Evolutionary conservation across 179 eudicot genomes (phyloP), one percentile per base, ranked within the genome.

Genomic region (Beta macrorhiza): DNA sequence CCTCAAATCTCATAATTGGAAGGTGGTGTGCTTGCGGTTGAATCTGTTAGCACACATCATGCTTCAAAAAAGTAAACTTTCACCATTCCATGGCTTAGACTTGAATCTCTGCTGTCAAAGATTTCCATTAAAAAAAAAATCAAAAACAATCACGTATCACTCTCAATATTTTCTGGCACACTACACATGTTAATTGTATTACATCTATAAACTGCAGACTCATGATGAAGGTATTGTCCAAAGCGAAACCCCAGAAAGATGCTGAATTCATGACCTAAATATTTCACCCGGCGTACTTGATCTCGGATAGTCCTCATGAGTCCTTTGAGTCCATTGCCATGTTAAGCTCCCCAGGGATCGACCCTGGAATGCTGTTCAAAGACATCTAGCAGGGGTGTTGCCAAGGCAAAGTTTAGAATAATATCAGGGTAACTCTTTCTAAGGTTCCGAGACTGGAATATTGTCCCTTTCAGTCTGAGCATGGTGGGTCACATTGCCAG

Each of bases 401-500:
- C 25, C 5, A 45, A 14, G 20, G 74, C 13, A 45, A 44, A 69
- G 74, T 69, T 42, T 69, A 10, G 29, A 69, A 45, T 17, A 19
- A 25, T 44, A 17, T 69, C 53, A 69, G 74, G 10, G 8, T 19
- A 16, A 16, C 25, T 4, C 53, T 25, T 25, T 25, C 25, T 69
- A 19, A 15, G 22, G 3, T 42, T 19, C 25, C 74, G 45, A 69
- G 29, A 22, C 17, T 47, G 53, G 74, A 69, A 69, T 45, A 69
- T 17, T 45, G 51, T 37, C 51, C 51, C 72, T 67, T 13, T 17
- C 25, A 22, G 72, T 68, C 51, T 68, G 2, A 7, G 14, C 25
- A 45, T 9, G 22, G 52, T 44, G 74, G 25, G 74, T 45, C 74
- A 69, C 55, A 69, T 69, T 65, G 45, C 70, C 70, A 65, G 32